A percentile compares a stretch with the other conserved stretches of the same genome.
Evolutionary conservation across 2,329 filamentous ascomycete genomes (phyloP).

Genomic region (Ophiocordyceps camponoti-floridani): DNA sequence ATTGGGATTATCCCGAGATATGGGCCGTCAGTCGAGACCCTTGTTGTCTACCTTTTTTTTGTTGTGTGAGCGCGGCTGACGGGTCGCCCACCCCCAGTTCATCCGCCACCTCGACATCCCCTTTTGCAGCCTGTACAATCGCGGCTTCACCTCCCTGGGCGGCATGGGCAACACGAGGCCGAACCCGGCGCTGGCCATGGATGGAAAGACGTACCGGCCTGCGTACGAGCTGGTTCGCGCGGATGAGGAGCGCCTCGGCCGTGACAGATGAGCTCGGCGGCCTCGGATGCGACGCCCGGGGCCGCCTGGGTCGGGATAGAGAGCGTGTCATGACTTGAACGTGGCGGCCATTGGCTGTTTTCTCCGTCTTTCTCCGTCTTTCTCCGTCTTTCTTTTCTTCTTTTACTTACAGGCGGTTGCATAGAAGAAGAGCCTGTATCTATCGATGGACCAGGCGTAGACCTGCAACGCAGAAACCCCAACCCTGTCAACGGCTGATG

Average conservation of each 20-base stretch:
- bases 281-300: not conserved
- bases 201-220: constrained; percentile 37
- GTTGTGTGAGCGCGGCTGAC: constrained; percentile 4
- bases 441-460: no score
- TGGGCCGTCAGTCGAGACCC: constrained; percentile 53
- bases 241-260: constrained; percentile 60
- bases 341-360: no score
- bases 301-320: not conserved
- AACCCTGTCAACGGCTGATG: no score
- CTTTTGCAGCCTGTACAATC: constrained; percentile 78
- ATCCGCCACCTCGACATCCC: constrained; percentile 61
- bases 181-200: constrained; percentile 52
- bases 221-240: constrained; percentile 63
- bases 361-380: no score
- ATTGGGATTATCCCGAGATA: constrained; percentile 93
- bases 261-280: constrained; percentile 32
- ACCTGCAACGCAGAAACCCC: no score
- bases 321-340: not conserved
- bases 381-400: no score
- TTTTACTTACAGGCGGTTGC: no score
- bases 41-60: not conserved
- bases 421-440: no score
- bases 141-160: constrained; percentile 80
- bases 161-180: constrained; percentile 77
- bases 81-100: constrained; percentile 34